Percentiles rank a stretch among this genome's conserved stretches.
Conservation (phyloP, 495 filamentous ascomycete species). For the Durotheca rogersii region DNA sequence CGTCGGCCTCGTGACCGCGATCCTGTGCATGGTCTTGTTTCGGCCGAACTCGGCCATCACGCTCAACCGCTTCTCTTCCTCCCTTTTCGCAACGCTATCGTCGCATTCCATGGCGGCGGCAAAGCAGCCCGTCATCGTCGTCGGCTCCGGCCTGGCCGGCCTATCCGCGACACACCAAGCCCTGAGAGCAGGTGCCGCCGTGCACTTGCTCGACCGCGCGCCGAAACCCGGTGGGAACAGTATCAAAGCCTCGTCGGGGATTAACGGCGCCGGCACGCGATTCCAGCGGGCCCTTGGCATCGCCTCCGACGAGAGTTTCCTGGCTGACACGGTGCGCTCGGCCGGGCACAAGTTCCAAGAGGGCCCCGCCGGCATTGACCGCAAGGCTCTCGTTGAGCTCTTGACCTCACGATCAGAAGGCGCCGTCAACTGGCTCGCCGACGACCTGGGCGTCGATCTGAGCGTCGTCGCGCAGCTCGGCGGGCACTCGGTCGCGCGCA, state of each 20-base stretch:
- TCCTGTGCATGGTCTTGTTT: conserved; percentile 30
- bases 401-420: conserved; percentile 43
- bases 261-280: conserved; percentile 58
- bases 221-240: conserved; percentile 61
- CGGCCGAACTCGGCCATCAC: conserved; percentile 5
- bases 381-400: conserved; percentile 45
- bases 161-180: conserved; percentile 52
- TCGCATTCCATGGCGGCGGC: conserved; percentile 1
- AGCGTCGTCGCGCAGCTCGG: conserved; percentile 55
- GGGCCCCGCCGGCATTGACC: conserved; percentile 17
- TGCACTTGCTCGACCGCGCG: conserved; percentile 55
- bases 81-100: not conserved
- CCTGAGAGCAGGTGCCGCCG: conserved; percentile 44
- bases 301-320: conserved; percentile 44
- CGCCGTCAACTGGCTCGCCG: conserved; percentile 54
- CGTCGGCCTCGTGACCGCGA: conserved; percentile 26
- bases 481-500: conserved; percentile 54
- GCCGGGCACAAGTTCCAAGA: conserved; percentile 39
- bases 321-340: conserved; percentile 54
- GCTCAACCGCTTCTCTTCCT: conserved; percentile 2
- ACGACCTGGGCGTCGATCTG: conserved; percentile 55
- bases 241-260: conserved; percentile 64
- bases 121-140: conserved; percentile 45
- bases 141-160: conserved; percentile 55
- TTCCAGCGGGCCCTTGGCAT: conserved; percentile 44